phyloP scores from a whole-genome alignment of 768 basidiomycete species.

The Thelephora ganbajun region DNA sequence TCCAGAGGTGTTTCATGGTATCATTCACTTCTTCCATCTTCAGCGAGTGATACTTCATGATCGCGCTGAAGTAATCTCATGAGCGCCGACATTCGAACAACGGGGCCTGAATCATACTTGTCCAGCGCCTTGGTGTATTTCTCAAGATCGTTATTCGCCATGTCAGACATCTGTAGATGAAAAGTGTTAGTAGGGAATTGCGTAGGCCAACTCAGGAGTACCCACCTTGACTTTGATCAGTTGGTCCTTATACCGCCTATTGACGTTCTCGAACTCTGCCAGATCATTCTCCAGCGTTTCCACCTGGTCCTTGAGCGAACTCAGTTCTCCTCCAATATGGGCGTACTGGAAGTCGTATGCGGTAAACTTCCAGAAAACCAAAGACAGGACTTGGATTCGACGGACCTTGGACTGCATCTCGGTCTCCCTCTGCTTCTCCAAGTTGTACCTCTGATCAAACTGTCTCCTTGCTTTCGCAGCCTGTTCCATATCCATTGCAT shows the following conservation, averaged over 20 bases:
- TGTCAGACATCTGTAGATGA: conserved; percentile 72
- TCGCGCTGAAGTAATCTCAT: conserved; percentile 47
- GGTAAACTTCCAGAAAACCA: background rate
- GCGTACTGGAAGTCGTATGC: conserved; percentile 37
- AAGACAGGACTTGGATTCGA: conserved; percentile 1
- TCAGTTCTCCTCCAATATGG: conserved; percentile 74
- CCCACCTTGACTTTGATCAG: conserved; percentile 87
- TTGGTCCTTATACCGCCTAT: conserved; percentile 79
- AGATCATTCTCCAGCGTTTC: conserved; percentile 56
- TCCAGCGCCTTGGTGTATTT: conserved; percentile 97
- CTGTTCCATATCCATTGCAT: conserved; percentile 67
- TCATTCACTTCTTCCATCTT: conserved; percentile 99
- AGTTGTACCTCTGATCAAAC: conserved; percentile 69
- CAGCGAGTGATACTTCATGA: conserved; percentile 94
- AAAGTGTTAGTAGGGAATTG: background rate
- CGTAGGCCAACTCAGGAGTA: background rate
- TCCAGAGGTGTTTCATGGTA: conserved; percentile 94
- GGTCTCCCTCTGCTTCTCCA: conserved; percentile 59
- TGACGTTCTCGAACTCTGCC: conserved; percentile 76
- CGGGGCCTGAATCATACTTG: conserved; percentile 45
- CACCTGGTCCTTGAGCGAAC: conserved; percentile 53
- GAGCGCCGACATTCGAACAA: background rate
- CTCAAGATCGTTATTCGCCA: conserved; percentile 94
- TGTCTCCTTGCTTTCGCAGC: conserved; percentile 73
- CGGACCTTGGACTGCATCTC: conserved; percentile 56